Evolutionary conservation across 257 asterid genomes (phyloP).

Genomic region (Dorcoceras hygrometricum): DNA sequence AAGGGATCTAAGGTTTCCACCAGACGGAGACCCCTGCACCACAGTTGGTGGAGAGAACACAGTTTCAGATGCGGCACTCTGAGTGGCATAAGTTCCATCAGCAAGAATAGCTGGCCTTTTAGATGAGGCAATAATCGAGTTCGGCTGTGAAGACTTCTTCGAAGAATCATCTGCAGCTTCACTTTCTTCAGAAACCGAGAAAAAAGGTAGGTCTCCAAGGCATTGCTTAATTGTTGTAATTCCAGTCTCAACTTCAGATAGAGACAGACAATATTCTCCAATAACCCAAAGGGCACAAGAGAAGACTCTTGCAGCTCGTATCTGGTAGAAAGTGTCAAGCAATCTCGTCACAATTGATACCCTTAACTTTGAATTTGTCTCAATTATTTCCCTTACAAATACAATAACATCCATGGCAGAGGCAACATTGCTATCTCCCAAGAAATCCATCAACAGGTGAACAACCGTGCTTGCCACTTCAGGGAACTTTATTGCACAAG

Average conservation of each 20-base stretch:
- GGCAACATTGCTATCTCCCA: conserved; percentile 91
- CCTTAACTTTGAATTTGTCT: conserved; percentile 83
- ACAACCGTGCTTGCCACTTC: conserved; percentile 99
- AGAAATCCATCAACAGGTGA: conserved; percentile 91
- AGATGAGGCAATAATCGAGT: conserved; percentile 82
- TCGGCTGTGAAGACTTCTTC: conserved; percentile 67
- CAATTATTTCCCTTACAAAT: conserved; percentile 88
- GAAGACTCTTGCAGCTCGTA: conserved; percentile 90
- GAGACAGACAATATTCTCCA: conserved; percentile 85
- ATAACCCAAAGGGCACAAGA: conserved; percentile 94
- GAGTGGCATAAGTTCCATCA: conserved; percentile 96
- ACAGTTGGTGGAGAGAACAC: conserved; percentile 75
- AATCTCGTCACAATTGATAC: conserved; percentile 81
- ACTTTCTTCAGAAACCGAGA: conserved; percentile 71
- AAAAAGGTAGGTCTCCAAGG: conserved; percentile 89
- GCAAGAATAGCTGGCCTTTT: conserved; percentile 93
- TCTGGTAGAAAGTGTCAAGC: conserved; percentile 87
- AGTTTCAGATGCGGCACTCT: conserved; percentile 98
- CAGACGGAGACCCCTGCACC: conserved; percentile 62
- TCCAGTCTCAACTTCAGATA: conserved; percentile 89
- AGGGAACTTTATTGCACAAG: conserved; percentile 91
- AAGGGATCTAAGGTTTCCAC: conserved; percentile 85
- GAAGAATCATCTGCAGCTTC: conserved; percentile 61
- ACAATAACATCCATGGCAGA: conserved; percentile 86
- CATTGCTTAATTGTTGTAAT: conserved; percentile 88